Evolutionary conservation across 768 basidiomycete species (phyloP).

Genomic region (Serendipita vermifera): DNA sequence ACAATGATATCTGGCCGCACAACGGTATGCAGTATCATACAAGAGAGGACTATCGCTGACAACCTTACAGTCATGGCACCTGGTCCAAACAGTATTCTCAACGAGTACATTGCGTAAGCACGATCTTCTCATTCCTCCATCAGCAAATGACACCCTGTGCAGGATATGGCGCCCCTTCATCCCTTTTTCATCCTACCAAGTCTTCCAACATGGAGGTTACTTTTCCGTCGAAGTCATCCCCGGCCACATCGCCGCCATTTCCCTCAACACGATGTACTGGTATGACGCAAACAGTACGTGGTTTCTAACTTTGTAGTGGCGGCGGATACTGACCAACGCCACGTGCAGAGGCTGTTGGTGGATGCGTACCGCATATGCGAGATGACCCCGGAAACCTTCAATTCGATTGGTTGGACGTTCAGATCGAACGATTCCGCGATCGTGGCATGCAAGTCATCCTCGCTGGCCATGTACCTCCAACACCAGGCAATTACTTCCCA

Average conservation of each 20-base stretch:
- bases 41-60: not conserved
- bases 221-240: constrained; percentile 71
- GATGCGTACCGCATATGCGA: constrained; percentile 45
- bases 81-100: constrained; percentile 59
- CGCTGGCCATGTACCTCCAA: constrained; percentile 75
- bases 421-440: constrained; percentile 51
- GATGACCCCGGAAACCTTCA: constrained; percentile 77
- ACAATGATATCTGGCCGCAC: constrained; percentile 85
- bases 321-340: not conserved
- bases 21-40: not conserved
- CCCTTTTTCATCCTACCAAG: constrained; percentile 62
- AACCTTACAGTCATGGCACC: not conserved
- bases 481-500: constrained; percentile 63
- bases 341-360: constrained; percentile 48
- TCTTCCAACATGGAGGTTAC: constrained; percentile 82
- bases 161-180: constrained; percentile 77
- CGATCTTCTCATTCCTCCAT: not conserved
- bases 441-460: constrained; percentile 54
- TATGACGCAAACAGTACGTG: constrained; percentile 78
- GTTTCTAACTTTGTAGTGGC: constrained; percentile 13
- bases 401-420: constrained; percentile 83
- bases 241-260: constrained; percentile 60
- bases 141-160: not conserved
- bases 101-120: constrained; percentile 54
- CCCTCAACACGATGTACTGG: constrained; percentile 83